Evolutionary conservation across 495 filamentous ascomycete genomes (phyloP).

Genomic region (Amniculicola lignicola): DNA sequence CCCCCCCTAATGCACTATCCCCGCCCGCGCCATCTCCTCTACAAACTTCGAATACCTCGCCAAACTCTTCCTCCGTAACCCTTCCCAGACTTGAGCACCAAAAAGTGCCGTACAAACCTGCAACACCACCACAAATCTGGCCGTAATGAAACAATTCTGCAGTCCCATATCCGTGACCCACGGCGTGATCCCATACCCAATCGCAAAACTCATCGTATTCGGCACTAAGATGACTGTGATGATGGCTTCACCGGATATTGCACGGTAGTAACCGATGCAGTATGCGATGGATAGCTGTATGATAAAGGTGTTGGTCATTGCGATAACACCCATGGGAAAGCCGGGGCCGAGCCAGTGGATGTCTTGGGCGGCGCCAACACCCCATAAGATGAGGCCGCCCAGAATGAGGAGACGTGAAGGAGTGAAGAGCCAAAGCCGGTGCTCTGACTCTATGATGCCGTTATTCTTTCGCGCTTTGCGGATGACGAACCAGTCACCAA

Average conservation of each 20-base stretch:
- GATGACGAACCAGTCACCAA: constrained; percentile 46
- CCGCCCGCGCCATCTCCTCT: constrained; percentile 38
- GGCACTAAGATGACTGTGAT: constrained; percentile 62
- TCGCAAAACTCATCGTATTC: constrained; percentile 64
- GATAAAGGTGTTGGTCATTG: constrained; percentile 56
- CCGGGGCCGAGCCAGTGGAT: constrained; percentile 51
- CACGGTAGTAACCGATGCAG: constrained; percentile 61
- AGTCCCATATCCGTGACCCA: constrained; percentile 60
- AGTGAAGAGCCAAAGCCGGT: constrained; percentile 62
- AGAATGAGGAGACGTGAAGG: constrained; percentile 56
- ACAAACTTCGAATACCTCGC: constrained; percentile 47
- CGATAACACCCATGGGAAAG: constrained; percentile 60
- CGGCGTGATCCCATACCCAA: constrained; percentile 61
- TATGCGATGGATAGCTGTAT: constrained; percentile 61
- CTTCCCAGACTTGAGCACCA: constrained; percentile 56
- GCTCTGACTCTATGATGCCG: constrained; percentile 40
- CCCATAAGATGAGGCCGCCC: constrained; percentile 60
- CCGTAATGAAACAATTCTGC: constrained; percentile 62
- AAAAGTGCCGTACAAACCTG: constrained; percentile 53
- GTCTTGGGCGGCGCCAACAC: constrained; percentile 60
- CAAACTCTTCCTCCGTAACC: constrained; percentile 42
- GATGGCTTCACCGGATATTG: constrained; percentile 61
- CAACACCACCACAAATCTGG: constrained; percentile 58
- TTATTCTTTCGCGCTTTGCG: constrained; percentile 44
- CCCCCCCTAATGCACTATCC: constrained; percentile 42